These are phyloP conservation scores for Coprinopsis marcescibilis DNA, from an alignment of 768 basidiomycete species.

Conservation along the genomic window DNA sequence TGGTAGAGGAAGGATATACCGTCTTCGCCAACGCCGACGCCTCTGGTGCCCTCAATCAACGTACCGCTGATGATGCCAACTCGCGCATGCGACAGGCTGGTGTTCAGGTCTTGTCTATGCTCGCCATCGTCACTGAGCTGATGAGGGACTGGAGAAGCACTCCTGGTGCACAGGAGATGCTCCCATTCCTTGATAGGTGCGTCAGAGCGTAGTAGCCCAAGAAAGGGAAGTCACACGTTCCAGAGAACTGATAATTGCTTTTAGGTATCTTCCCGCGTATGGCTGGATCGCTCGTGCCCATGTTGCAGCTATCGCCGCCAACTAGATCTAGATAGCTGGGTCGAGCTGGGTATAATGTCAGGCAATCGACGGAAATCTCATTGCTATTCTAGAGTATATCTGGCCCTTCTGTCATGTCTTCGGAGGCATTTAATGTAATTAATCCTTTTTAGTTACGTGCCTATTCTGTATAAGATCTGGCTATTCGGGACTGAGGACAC, in stretches of 20 bases:
- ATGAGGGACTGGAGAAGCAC: conserved; percentile 48
- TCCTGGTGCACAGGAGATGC: conserved; percentile 35
- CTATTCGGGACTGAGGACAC: too few relatives aligned
- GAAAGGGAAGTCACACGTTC: neutral
- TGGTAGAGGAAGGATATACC: conserved; percentile 38
- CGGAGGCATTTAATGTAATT: too few relatives aligned
- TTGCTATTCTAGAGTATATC: too few relatives aligned
- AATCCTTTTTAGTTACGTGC: too few relatives aligned
- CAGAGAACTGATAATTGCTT: neutral
- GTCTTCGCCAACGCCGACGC: conserved; percentile 45
- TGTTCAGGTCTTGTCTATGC: conserved; percentile 39
- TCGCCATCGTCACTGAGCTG: conserved; percentile 39
- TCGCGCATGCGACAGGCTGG: conserved; percentile 43
- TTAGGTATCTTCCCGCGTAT: neutral
- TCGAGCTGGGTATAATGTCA: too few relatives aligned
- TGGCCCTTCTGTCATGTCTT: too few relatives aligned
- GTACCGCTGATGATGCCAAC: conserved; percentile 40
- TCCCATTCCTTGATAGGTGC: conserved; percentile 42
- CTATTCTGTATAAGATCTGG: too few relatives aligned
- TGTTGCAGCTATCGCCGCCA: neutral
- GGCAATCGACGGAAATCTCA: too few relatives aligned
- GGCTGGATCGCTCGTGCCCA: neutral
- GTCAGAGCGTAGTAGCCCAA: conserved; percentile 13
- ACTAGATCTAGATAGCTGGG: too few relatives aligned
- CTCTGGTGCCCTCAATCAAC: conserved; percentile 34